phyloP scores from a whole-genome alignment of 2,329 filamentous ascomycete species.

The Hypoxylon sp. region DNA sequence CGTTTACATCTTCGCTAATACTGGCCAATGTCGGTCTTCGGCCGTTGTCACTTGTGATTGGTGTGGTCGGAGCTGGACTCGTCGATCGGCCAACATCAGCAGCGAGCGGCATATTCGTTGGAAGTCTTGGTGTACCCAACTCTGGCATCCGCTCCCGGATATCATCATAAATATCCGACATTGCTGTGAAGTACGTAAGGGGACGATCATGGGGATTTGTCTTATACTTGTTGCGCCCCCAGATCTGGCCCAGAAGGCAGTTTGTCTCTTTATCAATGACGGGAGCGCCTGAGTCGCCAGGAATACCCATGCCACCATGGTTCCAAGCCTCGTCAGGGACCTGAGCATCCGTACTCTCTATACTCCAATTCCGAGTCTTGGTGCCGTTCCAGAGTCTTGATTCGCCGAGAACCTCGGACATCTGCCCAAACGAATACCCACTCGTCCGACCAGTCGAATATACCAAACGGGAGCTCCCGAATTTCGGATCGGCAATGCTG shows the following conservation, averaged over 20 bases:
- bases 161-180: conserved; percentile 38
- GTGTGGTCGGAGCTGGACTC: neutral
- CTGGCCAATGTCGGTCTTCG: conserved; percentile 6
- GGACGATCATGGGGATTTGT: conserved; percentile 2
- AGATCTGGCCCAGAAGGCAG: conserved; percentile 35
- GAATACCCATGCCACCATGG: conserved; percentile 29
- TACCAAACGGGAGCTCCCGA: conserved; percentile 2
- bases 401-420: conserved; percentile 6
- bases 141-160: conserved; percentile 27
- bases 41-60: neutral
- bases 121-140: conserved; percentile 7
- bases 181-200: conserved; percentile 30
- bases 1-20: conserved; percentile 18
- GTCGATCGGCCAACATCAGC: neutral
- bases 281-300: conserved; percentile 36
- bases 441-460: conserved; percentile 34
- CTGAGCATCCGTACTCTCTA: conserved; percentile 14
- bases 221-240: conserved; percentile 32
- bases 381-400: conserved; percentile 3
- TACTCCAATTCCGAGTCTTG: conserved; percentile 30
- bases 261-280: conserved; percentile 28
- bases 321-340: conserved; percentile 21
- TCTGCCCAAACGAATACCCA: conserved; percentile 27
- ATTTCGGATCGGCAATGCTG: conserved; percentile 15
- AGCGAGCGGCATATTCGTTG: neutral